Conservation (phyloP, 73 alveolate species). For the Symbiodinium natans region DNA sequence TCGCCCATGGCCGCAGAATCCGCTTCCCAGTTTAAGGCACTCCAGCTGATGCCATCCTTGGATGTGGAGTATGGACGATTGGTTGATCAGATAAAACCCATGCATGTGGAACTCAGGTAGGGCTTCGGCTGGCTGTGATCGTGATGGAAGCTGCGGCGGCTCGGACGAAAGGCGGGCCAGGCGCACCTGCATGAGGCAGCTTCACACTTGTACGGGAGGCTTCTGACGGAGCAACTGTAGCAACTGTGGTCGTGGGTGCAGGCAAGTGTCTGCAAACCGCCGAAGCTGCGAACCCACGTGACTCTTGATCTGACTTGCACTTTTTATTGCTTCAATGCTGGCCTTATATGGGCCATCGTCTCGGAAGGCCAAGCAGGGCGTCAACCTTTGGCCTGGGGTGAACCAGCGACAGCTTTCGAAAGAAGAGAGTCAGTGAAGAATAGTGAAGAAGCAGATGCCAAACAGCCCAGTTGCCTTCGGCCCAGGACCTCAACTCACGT, state of each 20-base stretch:
- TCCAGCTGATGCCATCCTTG: not conserved
- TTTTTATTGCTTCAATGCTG: not conserved
- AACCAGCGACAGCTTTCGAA: not conserved
- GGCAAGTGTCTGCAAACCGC: not conserved
- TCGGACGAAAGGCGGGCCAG: slow-evolving; percentile 34
- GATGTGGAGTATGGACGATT: no score
- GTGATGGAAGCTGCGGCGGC: slow-evolving; percentile 47
- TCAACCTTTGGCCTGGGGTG: slow-evolving; percentile 4
- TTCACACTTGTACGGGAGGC: not conserved
- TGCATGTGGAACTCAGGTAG: no score
- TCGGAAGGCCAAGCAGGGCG: slow-evolving; percentile 93
- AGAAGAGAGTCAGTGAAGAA: no score
- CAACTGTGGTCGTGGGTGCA: not conserved
- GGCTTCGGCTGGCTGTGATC: slow-evolving; percentile 43
- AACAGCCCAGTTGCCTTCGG: slow-evolving; percentile 41
- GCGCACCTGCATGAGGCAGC: slow-evolving; percentile 30
- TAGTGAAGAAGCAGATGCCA: not conserved
- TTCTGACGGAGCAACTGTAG: not conserved
- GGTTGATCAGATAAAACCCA: no score
- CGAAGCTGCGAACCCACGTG: not conserved
- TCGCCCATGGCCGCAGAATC: slow-evolving; percentile 2
- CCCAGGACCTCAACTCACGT: slow-evolving; percentile 53
- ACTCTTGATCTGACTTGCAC: not conserved
- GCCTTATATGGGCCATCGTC: slow-evolving; percentile 85
- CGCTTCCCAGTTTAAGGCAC: not conserved